Evolutionary conservation across 306 rosid species (phyloP).

Genomic region (Glycine tomentella): DNA sequence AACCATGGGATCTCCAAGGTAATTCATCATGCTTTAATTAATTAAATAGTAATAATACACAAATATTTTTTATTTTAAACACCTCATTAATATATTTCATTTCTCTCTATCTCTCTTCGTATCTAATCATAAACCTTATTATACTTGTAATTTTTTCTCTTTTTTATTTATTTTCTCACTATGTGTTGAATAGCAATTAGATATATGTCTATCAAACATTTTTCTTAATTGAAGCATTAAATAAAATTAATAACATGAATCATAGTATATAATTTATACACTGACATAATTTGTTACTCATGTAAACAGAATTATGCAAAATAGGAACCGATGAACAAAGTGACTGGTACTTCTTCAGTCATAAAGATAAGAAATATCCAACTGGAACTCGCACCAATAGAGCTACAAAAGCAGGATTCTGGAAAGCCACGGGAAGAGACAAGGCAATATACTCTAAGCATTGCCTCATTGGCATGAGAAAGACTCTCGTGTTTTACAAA

Average conservation of each 20-base stretch:
- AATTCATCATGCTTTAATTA: neutral
- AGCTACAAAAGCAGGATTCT: slow-evolving; percentile 95
- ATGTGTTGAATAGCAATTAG: too few relatives aligned
- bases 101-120: too few relatives aligned
- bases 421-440: slow-evolving; percentile 98
- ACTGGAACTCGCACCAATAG: slow-evolving; percentile 86
- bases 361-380: slow-evolving; percentile 54
- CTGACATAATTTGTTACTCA: neutral
- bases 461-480: slow-evolving; percentile 85
- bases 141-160: too few relatives aligned
- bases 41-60: neutral
- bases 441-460: slow-evolving; percentile 78
- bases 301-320: slow-evolving; percentile 73
- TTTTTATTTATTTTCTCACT: too few relatives aligned
- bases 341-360: slow-evolving; percentile 96
- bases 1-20: slow-evolving; percentile 99
- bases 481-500: slow-evolving; percentile 85
- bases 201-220: too few relatives aligned
- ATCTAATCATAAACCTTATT: too few relatives aligned
- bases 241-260: neutral
- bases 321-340: slow-evolving; percentile 78
- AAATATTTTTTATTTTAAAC: too few relatives aligned
- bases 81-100: too few relatives aligned
- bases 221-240: neutral
- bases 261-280: neutral